Conservation (phyloP, 1,139 yeast species). For the Geotrichum klebahnii region DNA sequence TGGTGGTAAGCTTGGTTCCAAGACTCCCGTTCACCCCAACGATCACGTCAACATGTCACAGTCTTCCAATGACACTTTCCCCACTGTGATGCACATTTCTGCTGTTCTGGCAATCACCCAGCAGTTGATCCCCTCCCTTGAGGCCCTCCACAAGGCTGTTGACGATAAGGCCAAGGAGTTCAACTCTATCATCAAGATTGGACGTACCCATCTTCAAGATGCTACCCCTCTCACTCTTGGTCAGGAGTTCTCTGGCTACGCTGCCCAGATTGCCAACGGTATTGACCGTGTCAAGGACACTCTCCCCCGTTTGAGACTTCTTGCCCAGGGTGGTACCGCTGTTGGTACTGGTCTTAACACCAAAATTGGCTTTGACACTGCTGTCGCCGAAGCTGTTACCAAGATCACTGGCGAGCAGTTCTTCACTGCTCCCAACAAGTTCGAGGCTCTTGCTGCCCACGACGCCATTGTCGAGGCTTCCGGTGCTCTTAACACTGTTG, state of each 20-base stretch:
- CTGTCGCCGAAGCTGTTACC: conserved; percentile 75
- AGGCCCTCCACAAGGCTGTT: conserved; percentile 71
- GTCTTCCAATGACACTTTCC: conserved; percentile 95
- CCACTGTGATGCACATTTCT: conserved; percentile 99
- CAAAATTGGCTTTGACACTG: conserved; percentile 77
- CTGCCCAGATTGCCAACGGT: conserved; percentile 87
- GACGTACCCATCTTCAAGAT: conserved; percentile 97
- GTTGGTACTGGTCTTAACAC: conserved; percentile 98
- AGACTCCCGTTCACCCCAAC: conserved; percentile 93
- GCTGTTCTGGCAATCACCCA: conserved; percentile 84
- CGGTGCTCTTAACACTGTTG: conserved; percentile 94
- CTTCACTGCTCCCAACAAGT: conserved; percentile 95
- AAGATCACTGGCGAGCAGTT: conserved; percentile 82
- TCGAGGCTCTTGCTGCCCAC: conserved; percentile 98
- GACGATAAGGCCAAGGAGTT: conserved; percentile 77
- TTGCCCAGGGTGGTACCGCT: conserved; percentile 99
- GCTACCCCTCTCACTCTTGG: conserved; percentile 98
- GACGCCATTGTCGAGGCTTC: conserved; percentile 97
- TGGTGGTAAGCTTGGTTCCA: conserved; percentile 89
- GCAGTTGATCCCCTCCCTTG: conserved; percentile 73
- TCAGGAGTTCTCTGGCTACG: conserved; percentile 96
- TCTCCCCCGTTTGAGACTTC: conserved; percentile 68
- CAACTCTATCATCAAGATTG: conserved; percentile 85
- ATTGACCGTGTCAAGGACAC: conserved; percentile 75
- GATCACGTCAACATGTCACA: conserved; percentile 98